phyloP scores from a whole-genome alignment of 2,329 filamentous ascomycete genomes.

The Xylariaceae sp. region DNA sequence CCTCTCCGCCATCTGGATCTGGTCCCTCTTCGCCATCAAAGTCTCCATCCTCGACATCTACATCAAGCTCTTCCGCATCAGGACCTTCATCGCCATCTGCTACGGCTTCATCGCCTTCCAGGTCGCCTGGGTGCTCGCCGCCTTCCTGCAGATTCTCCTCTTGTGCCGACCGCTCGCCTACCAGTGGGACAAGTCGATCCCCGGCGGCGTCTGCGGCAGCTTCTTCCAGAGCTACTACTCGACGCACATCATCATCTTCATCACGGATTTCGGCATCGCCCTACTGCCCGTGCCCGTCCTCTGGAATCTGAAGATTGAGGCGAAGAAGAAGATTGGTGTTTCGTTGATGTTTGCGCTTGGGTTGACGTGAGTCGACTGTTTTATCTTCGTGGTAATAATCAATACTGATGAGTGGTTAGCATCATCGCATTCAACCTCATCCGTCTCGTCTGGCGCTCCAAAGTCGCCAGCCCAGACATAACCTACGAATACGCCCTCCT shows the following conservation, averaged over 20 bases:
- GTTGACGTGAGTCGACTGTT: neutral
- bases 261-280: neutral
- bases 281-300: neutral
- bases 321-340: neutral
- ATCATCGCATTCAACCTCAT: too few relatives aligned
- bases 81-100: neutral
- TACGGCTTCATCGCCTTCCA: neutral
- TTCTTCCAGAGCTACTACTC: neutral
- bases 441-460: too few relatives aligned
- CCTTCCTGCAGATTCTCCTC: neutral
- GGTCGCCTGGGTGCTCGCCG: neutral
- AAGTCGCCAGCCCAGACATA: neutral
- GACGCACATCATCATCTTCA: neutral
- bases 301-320: neutral
- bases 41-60: neutral
- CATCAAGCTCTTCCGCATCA: neutral
- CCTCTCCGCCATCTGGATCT: neutral
- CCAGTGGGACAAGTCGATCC: neutral
- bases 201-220: neutral
- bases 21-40: neutral
- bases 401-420: neutral
- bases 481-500: constrained; percentile 4
- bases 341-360: neutral
- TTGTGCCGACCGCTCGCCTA: neutral
- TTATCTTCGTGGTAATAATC: too few relatives aligned